Conservation (phyloP, 163 green algal genomes). For the Chlamydomonas reinhardtii region DNA sequence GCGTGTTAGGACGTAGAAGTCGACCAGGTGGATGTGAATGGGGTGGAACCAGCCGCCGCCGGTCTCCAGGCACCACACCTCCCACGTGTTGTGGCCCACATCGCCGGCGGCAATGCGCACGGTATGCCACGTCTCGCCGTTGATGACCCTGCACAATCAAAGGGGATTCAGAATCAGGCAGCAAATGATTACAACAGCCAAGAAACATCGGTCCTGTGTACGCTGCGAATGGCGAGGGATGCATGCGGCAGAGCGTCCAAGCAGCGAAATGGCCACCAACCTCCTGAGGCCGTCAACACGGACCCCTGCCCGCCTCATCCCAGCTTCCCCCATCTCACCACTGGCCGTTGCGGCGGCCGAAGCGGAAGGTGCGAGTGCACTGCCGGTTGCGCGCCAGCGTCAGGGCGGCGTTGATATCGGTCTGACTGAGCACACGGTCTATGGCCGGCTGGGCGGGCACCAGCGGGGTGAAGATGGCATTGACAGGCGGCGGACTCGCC, state of each 20-base stretch:
- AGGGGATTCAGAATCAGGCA: too few relatives aligned
- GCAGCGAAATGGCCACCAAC: too few relatives aligned
- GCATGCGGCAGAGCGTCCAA: too few relatives aligned
- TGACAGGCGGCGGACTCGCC: too few relatives aligned
- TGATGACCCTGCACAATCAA: background rate
- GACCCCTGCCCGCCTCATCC: too few relatives aligned
- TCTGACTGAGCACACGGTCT: background rate
- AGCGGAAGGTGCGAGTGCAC: slow-evolving; percentile 10
- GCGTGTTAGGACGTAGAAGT: slow-evolving; percentile 10
- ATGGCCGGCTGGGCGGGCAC: background rate
- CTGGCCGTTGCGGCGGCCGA: slow-evolving; percentile 26
- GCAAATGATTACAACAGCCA: too few relatives aligned
- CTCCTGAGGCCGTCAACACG: too few relatives aligned
- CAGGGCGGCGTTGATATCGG: background rate
- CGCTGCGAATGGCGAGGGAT: too few relatives aligned
- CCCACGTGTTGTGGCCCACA: slow-evolving; percentile 40
- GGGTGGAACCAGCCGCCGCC: slow-evolving; percentile 49
- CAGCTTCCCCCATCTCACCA: too few relatives aligned
- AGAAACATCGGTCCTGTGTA: too few relatives aligned
- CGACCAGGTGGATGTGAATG: slow-evolving; percentile 46
- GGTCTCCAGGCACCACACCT: slow-evolving; percentile 34
- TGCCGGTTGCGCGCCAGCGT: background rate
- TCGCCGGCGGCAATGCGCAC: background rate
- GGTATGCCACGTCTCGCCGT: slow-evolving; percentile 16
- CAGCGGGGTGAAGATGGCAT: background rate